Evolutionary conservation across 345 rosid genomes (phyloP), one percentile per base, ranked within the genome.

Genomic region (Linum tenue): DNA sequence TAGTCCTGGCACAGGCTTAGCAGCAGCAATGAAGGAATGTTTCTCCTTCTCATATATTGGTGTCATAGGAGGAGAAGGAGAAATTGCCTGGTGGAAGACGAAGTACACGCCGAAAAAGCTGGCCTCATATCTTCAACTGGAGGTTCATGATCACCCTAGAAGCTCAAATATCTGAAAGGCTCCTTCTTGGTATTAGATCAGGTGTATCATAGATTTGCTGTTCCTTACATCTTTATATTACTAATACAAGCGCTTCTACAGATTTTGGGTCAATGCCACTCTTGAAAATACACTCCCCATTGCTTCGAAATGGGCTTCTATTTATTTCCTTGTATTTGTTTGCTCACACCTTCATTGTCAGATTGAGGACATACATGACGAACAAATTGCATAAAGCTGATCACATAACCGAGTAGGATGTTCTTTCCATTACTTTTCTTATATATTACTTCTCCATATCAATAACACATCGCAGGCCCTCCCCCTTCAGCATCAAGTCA

Each of bases 401-500:
- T 22, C 31, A 22, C 31, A 22, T 22, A 22, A 22, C 31, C 31
- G 31, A 22, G 31, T 22, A 22, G 31, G 31, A 22, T 22, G 31
- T 22, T 22, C 31, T 22, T 0, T 22, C 31, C 31, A 22, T 22
- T 22, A 22, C 1, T 22, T 22, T 22, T 22, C 31, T 22, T 22
- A 22, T 22, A 22, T 22, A 0, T 22, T 22, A 22, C 31, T 22
- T 22, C 31, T 72, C 80, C 84, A 84, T 79, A 16, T n/a, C 14
- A 53, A 84, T 79, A 56, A 84, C 77, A 78, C 84, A 81, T 41
- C 81, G 68, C 22, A 84, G 62, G 31, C 85, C 37, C 62, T 81
- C 81, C 11, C 82, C 85, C 39, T 62, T 71, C 17, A 77, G 67
- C 84, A 81, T 84, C 48, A 63, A 50, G 4, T 82, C 81, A 17